A percentile compares a stretch with the other conserved stretches of the same genome.
phyloP scores from a whole-genome alignment of 2,329 filamentous ascomycete species.

The Trichothecium roseum region DNA sequence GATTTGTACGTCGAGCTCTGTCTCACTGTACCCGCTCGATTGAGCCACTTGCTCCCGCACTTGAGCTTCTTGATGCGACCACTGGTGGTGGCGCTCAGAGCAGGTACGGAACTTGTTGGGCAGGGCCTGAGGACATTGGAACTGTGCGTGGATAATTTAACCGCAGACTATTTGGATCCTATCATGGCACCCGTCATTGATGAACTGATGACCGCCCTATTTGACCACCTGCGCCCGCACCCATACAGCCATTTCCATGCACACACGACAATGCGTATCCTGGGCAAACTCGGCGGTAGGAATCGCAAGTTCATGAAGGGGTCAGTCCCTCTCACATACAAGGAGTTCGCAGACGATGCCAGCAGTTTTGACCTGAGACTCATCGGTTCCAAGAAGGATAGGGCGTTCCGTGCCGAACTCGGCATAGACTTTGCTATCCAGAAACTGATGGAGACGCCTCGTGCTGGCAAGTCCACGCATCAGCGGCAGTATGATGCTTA shows the following conservation, averaged over 20 bases:
- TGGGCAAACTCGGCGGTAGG: conserved; percentile 89
- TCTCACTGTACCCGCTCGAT: conserved; percentile 83
- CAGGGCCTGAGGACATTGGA: conserved; percentile 90
- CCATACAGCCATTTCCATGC: conserved; percentile 97
- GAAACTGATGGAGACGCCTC: conserved; percentile 74
- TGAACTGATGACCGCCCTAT: conserved; percentile 94
- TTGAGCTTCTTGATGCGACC: conserved; percentile 95
- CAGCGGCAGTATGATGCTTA: conserved; percentile 61
- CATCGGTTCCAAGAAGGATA: conserved; percentile 79
- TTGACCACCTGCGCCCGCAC: conserved; percentile 86
- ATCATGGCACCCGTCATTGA: conserved; percentile 99
- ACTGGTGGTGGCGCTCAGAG: conserved; percentile 86
- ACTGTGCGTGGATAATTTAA: conserved; percentile 95
- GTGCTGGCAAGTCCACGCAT: conserved; percentile 39
- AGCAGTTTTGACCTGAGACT: conserved; percentile 82
- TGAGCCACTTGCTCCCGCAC: conserved; percentile 92
- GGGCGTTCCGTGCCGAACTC: conserved; percentile 76
- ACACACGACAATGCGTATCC: conserved; percentile 93
- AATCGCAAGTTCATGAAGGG: conserved; percentile 94
- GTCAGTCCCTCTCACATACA: conserved; percentile 72
- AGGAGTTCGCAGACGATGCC: conserved; percentile 76
- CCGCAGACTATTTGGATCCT: conserved; percentile 92
- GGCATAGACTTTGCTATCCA: conserved; percentile 83
- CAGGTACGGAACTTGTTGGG: conserved; percentile 85
- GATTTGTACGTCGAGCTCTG: conserved; percentile 97